Evolutionary conservation across 352 stramenopile species (phyloP).

Genomic region (Globisporangium paddicum): DNA sequence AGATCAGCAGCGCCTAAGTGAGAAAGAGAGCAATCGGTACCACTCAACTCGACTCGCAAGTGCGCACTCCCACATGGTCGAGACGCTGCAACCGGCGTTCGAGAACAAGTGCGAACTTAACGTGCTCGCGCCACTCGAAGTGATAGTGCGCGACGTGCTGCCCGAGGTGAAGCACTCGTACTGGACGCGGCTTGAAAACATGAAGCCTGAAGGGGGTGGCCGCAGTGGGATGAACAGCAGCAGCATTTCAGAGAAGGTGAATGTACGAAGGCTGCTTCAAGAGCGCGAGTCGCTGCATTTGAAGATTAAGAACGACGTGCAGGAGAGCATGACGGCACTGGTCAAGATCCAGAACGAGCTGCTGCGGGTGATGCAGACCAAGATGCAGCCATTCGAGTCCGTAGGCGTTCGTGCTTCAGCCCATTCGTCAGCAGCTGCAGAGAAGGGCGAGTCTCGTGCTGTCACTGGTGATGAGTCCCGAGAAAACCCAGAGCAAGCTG

Average conservation of each 20-base stretch:
- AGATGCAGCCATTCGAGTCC: conserved; percentile 29
- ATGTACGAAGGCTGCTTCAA: conserved; percentile 40
- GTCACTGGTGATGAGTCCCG: background rate
- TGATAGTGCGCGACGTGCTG: conserved; percentile 39
- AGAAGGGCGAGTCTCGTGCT: background rate
- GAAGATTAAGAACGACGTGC: conserved; percentile 38
- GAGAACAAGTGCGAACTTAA: conserved; percentile 34
- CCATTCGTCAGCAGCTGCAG: too few relatives aligned
- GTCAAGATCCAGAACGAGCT: conserved; percentile 46
- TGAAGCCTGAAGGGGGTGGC: conserved; percentile 5
- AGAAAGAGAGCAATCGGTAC: background rate
- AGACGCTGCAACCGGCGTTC: conserved; percentile 33
- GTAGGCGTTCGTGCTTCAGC: background rate
- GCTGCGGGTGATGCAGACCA: conserved; percentile 28
- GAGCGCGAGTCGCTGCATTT: conserved; percentile 45
- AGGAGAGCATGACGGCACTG: conserved; percentile 46
- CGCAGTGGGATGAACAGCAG: background rate
- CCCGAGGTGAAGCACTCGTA: conserved; percentile 77
- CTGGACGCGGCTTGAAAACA: conserved; percentile 49
- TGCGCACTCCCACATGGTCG: conserved; percentile 26
- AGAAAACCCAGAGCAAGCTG: background rate
- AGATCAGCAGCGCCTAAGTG: background rate
- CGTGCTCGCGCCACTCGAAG: conserved; percentile 41
- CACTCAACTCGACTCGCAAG: conserved; percentile 24
- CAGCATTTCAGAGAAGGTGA: conserved; percentile 14